These are phyloP conservation scores for Ophiostoma novo-ulmi DNA, from an alignment of 2,329 filamentous ascomycete genomes.

Conservation along the genomic window DNA sequence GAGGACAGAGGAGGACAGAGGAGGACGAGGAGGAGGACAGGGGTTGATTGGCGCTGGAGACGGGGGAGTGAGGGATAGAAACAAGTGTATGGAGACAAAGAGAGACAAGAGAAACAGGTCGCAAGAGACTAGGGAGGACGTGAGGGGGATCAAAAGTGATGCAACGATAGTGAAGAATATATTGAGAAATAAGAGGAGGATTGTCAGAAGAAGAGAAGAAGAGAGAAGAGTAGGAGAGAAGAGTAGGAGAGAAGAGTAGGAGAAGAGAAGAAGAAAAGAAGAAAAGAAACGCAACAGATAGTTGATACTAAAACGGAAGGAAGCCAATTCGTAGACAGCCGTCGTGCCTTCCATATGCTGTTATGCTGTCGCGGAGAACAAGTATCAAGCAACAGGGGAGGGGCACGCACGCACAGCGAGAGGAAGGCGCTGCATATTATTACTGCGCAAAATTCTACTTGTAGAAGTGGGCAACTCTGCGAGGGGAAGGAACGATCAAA, in stretches of 20 bases:
- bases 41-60: slow-evolving; percentile 10
- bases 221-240: neutral
- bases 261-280: neutral
- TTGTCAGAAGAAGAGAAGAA: neutral
- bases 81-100: neutral
- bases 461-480: neutral
- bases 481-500: neutral
- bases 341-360: neutral
- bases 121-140: neutral
- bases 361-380: neutral
- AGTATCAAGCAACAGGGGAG: neutral
- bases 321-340: neutral
- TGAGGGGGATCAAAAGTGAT: neutral
- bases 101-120: slow-evolving; percentile 3
- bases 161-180: neutral
- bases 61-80: neutral
- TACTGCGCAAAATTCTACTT: neutral
- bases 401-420: neutral
- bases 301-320: neutral
- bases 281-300: neutral
- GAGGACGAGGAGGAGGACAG: neutral
- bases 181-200: neutral
- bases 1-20: neutral
- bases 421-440: neutral
- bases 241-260: neutral